Conservation (phyloP, 73 alveolate species). For the Symbiodinium natans region DNA sequence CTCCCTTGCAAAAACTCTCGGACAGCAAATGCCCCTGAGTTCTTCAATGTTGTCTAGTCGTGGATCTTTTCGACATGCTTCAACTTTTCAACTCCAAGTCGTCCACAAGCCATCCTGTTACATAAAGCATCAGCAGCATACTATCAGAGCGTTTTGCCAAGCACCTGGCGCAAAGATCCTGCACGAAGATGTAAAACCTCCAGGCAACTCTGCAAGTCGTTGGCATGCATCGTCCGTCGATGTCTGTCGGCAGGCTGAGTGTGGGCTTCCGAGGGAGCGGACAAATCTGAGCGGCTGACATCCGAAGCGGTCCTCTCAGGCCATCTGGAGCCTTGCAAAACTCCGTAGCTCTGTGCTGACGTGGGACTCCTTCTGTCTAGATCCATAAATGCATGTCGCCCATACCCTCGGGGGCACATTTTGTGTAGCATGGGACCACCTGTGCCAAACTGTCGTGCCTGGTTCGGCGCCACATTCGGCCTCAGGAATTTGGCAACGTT, state of each 20-base stretch:
- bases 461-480: slow-evolving; percentile 88
- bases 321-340: neutral
- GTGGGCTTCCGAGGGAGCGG: neutral
- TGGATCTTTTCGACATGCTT: neutral
- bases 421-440: too few relatives aligned
- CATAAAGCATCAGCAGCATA: too few relatives aligned
- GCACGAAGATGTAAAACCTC: slow-evolving; percentile 83
- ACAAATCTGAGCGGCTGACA: neutral
- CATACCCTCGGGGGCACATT: too few relatives aligned
- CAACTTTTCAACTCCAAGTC: neutral
- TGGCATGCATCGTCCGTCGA: neutral
- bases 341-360: too few relatives aligned
- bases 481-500: neutral
- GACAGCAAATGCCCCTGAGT: too few relatives aligned
- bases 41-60: too few relatives aligned
- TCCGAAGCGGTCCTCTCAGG: neutral
- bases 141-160: too few relatives aligned
- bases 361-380: too few relatives aligned
- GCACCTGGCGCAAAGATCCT: slow-evolving; percentile 51
- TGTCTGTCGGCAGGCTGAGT: neutral
- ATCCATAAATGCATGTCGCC: too few relatives aligned
- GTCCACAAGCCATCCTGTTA: too few relatives aligned
- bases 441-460: neutral
- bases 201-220: neutral
- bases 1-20: too few relatives aligned